These are phyloP conservation scores for Diaporthe velutina DNA, from an alignment of 2,329 filamentous ascomycete genomes.

Conservation along the genomic window DNA sequence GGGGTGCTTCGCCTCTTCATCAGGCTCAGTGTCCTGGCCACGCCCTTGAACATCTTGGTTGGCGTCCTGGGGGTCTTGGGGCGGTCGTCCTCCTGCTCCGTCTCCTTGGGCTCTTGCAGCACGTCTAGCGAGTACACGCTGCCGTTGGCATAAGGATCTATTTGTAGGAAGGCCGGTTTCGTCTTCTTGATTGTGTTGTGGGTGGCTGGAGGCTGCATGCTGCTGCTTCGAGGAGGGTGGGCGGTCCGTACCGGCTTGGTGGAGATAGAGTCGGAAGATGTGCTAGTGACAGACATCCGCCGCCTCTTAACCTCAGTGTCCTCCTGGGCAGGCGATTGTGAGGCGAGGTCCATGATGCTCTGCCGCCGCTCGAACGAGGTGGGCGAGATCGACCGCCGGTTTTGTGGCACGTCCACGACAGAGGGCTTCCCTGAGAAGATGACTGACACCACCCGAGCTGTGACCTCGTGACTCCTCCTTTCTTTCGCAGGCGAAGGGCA, in stretches of 20 bases:
- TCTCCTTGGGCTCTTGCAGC: conserved; percentile 42
- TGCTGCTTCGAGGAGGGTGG: conserved; percentile 58
- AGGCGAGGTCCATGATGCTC: conserved; percentile 39
- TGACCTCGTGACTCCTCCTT: conserved; percentile 64
- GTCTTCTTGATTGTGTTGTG: conserved; percentile 47
- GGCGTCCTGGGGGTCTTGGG: conserved; percentile 59
- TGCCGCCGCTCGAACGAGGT: conserved; percentile 50
- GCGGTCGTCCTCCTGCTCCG: conserved; percentile 47
- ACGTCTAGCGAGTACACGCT: conserved; percentile 51
- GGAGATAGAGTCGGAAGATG: conserved; percentile 44
- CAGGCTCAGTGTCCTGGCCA: conserved; percentile 65
- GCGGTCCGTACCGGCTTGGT: conserved; percentile 34
- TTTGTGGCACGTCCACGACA: conserved; percentile 62
- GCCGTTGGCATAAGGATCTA: conserved; percentile 64
- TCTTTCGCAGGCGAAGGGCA: conserved; percentile 41
- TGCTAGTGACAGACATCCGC: conserved; percentile 50
- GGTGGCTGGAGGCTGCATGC: conserved; percentile 53
- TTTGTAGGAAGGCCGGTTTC: conserved; percentile 63
- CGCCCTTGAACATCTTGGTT: conserved; percentile 61
- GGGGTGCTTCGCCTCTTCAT: conserved; percentile 68
- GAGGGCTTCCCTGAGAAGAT: conserved; percentile 71
- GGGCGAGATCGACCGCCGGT: conserved; percentile 59
- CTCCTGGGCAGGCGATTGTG: conserved; percentile 10
- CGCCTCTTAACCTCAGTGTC: conserved; percentile 45
- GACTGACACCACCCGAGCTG: conserved; percentile 70